A percentile compares a stretch with the other conserved stretches of the same genome.
Conservation (phyloP, 441 rosid genomes). For the Populus hybrid region DNA sequence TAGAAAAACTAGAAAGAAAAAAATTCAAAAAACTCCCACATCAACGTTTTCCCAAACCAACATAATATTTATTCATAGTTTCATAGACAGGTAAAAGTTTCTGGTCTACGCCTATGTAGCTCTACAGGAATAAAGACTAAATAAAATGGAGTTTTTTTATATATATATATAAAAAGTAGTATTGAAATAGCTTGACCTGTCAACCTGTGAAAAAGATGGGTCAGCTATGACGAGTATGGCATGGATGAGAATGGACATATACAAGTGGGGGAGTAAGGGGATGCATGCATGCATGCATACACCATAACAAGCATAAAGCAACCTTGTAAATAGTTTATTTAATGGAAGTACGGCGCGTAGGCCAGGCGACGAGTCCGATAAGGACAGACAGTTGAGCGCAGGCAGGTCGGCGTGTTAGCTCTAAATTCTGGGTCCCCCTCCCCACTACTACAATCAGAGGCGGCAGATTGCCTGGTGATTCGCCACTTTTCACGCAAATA, state of each 20-base stretch:
- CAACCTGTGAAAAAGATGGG: neutral
- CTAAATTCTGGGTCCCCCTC: conserved; percentile 13
- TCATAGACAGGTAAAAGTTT: neutral
- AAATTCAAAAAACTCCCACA: too few relatives aligned
- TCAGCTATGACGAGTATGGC: neutral
- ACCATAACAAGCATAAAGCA: neutral
- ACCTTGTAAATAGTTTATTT: neutral
- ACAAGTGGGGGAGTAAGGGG: neutral
- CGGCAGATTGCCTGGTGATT: conserved; percentile 21
- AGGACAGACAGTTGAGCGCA: conserved; percentile 38
- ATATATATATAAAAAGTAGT: too few relatives aligned
- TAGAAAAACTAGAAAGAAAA: too few relatives aligned
- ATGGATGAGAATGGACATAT: neutral
- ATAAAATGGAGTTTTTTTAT: too few relatives aligned
- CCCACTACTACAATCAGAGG: neutral
- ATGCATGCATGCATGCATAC: neutral
- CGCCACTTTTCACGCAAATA: conserved; percentile 28
- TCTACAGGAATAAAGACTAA: too few relatives aligned
- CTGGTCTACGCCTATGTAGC: too few relatives aligned
- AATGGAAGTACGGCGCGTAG: conserved; percentile 22
- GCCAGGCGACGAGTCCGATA: conserved; percentile 32
- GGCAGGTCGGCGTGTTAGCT: conserved; percentile 27
- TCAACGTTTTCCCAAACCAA: too few relatives aligned
- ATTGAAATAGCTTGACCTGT: neutral
- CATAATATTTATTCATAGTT: neutral